These are phyloP conservation scores for Neodidymelliopsis sp. DNA, from an alignment of 2,329 filamentous ascomycete species.

Conservation along the genomic window DNA sequence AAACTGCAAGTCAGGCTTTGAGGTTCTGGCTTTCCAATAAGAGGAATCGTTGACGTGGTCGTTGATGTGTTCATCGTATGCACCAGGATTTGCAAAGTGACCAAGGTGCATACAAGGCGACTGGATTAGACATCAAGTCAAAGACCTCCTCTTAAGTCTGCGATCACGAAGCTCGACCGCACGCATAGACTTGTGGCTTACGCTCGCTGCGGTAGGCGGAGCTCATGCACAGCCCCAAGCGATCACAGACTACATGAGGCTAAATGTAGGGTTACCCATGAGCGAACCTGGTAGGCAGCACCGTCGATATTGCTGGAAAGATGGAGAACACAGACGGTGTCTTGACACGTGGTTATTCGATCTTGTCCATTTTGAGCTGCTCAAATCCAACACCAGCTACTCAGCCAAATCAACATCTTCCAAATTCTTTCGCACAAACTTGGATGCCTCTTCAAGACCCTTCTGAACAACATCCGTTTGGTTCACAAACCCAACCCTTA, in stretches of 20 bases:
- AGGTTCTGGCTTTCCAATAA: background rate
- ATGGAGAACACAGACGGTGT: background rate
- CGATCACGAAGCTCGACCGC: too few relatives aligned
- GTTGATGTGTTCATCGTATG: conserved; percentile 1
- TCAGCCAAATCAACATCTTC: conserved; percentile 57
- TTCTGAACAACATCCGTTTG: conserved; percentile 73
- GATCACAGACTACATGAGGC: background rate
- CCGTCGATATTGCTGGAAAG: background rate
- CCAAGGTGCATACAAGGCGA: too few relatives aligned
- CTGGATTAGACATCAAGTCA: too few relatives aligned
- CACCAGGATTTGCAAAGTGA: too few relatives aligned
- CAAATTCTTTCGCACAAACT: conserved; percentile 64
- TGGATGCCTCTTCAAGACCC: conserved; percentile 64
- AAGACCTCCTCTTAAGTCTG: too few relatives aligned
- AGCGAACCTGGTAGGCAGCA: background rate
- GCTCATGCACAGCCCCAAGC: conserved; percentile 5
- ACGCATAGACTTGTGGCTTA: conserved; percentile 9
- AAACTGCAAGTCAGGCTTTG: conserved; percentile 8
- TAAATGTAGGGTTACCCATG: background rate
- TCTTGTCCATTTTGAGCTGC: too few relatives aligned
- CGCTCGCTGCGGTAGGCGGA: background rate
- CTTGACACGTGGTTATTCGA: too few relatives aligned
- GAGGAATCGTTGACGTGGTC: conserved; percentile 6
- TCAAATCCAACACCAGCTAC: conserved; percentile 22
- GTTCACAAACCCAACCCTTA: conserved; percentile 79